Evolutionary conservation across 1,139 yeast species (phyloP), one percentile per base, ranked within the genome.

Genomic region (Taiozyma onychis): DNA sequence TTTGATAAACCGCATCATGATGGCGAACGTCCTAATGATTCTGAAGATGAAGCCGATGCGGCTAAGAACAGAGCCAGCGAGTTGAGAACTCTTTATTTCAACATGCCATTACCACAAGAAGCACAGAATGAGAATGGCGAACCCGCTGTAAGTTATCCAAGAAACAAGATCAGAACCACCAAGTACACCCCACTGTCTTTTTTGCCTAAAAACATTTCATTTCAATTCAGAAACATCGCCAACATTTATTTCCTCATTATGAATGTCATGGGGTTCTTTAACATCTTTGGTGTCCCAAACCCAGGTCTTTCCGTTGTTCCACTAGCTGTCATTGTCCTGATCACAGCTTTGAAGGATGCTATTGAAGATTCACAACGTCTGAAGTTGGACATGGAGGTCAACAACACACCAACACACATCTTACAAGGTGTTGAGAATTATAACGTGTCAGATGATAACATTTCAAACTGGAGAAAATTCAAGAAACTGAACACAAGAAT

Each of bases 241-340:
- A 93, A 93, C 68, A 71, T 85, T 46, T 93, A 89, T 72, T 93
- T 93, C 76, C 73, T 93, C 66, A 69, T 87, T 45, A 73, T 89
- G 70, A 88, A 84, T 60, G 85, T 93, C 55, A 73, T 93, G 58
- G 96, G 97, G 52, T 88, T 85, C 13, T 89, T 93, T 70, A 81
- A 86, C 56, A 84, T 93, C 50, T 93, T 93, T 67, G 99, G 99
- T 58, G 97, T 91, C 37, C 81, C 88, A 22, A 82, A 80, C 54
- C 97, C 98, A 1, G 97, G 90, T 1, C 71, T 93, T 58, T 86
- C 95, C 7, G 91, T 96, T 1, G 97, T 90, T 43, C 99, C 99
- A 3, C 80, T 93, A 67, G 87, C 91, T 68, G 97, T 89, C 48
- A 91, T 93, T 73, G 96, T 93, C 41, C 72, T 78, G 51, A 78